These are phyloP conservation scores for Yamadazyma blattariae DNA, from an alignment of 1,139 yeast species.

Conservation along the genomic window DNA sequence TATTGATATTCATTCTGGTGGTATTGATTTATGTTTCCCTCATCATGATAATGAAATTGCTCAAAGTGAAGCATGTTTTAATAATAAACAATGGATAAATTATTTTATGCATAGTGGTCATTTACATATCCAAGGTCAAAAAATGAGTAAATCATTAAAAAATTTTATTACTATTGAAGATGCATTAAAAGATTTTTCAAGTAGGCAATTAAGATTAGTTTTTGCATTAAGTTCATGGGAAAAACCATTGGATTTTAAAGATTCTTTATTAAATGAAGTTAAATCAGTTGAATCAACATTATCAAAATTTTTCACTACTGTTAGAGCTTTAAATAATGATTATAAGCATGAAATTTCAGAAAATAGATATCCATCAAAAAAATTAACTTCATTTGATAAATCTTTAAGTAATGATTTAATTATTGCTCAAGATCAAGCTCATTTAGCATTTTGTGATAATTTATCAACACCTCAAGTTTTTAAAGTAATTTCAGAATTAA, in stretches of 20 bases:
- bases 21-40: constrained; percentile 97
- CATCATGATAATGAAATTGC: constrained; percentile 99
- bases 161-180: constrained; percentile 94
- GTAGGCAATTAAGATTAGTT: constrained; percentile 85
- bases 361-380: constrained; percentile 54
- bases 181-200: constrained; percentile 66
- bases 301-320: constrained; percentile 78
- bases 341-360: constrained; percentile 48
- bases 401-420: constrained; percentile 51
- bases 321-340: constrained; percentile 71
- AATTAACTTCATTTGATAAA: constrained; percentile 51
- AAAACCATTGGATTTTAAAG: constrained; percentile 87
- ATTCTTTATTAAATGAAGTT: constrained; percentile 71
- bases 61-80: constrained; percentile 91
- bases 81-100: constrained; percentile 92
- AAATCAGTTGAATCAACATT: constrained; percentile 70
- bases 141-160: constrained; percentile 93
- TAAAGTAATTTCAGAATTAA: constrained; percentile 61
- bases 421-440: constrained; percentile 59
- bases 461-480: constrained; percentile 76
- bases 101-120: constrained; percentile 97
- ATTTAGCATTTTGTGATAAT: constrained; percentile 83
- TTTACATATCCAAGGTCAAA: constrained; percentile 95
- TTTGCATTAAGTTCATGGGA: constrained; percentile 94
- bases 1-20: constrained; percentile 97